These are phyloP conservation scores for Arabis hirsuta DNA, from an alignment of 345 rosid genomes.

Conservation along the genomic window DNA sequence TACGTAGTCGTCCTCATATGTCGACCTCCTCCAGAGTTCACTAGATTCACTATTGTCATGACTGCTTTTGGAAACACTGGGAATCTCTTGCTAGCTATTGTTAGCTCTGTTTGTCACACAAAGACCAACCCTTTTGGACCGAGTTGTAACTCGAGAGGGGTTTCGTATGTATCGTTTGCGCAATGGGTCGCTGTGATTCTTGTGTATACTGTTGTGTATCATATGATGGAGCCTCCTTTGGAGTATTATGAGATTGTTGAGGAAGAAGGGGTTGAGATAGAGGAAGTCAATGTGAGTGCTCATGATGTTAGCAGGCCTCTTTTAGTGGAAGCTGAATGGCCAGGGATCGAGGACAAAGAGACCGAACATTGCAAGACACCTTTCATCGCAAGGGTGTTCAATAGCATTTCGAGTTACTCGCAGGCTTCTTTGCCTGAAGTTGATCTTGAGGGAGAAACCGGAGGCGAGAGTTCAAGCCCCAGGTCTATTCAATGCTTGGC, in stretches of 20 bases:
- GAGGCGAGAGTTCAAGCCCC: slow-evolving; percentile 54
- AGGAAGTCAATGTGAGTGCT: slow-evolving; percentile 43
- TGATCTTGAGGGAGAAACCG: slow-evolving; percentile 50
- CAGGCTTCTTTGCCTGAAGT: slow-evolving; percentile 59
- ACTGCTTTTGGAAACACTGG: slow-evolving; percentile 96
- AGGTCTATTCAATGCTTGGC: slow-evolving; percentile 73
- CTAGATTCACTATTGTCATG: slow-evolving; percentile 80
- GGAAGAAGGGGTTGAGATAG: slow-evolving; percentile 60
- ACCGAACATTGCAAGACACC: slow-evolving; percentile 85
- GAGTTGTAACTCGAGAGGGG: slow-evolving; percentile 71
- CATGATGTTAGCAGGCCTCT: slow-evolving; percentile 67
- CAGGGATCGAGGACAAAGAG: slow-evolving; percentile 92
- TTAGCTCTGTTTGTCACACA: slow-evolving; percentile 81
- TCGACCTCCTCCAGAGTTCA: slow-evolving; percentile 77
- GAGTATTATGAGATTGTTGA: slow-evolving; percentile 81
- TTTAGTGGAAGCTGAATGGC: slow-evolving; percentile 94
- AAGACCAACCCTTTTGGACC: slow-evolving; percentile 68
- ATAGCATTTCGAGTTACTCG: slow-evolving; percentile 56
- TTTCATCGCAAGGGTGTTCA: slow-evolving; percentile 71
- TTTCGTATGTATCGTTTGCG: slow-evolving; percentile 89
- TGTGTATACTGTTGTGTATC: slow-evolving; percentile 96
- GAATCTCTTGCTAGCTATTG: slow-evolving; percentile 79
- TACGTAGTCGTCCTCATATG: slow-evolving; percentile 71
- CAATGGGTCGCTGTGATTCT: slow-evolving; percentile 95
- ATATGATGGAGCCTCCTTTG: slow-evolving; percentile 97